Evolutionary conservation across 257 asterid genomes (phyloP), one percentile per base, ranked within the genome.

Genomic region (Paraleonurus japonicus): DNA sequence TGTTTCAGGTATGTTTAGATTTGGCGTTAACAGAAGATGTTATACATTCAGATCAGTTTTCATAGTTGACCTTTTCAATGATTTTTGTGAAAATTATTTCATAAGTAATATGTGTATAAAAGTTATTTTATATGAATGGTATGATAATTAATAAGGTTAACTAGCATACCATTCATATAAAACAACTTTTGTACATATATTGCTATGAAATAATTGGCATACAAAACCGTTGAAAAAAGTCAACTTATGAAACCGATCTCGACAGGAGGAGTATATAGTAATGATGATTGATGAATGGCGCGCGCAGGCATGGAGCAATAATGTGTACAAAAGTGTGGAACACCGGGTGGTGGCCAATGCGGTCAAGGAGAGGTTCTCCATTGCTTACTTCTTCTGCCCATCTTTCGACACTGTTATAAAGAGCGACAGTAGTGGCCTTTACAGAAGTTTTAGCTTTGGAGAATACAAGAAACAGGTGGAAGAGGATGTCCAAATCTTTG

Each of bases 1-100:
- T 93, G 30, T 85, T 93, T 57, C 96, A 90, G 96, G 98, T 91
- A 32, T n/a, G n/a, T n/a, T n/a, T n/a, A n/a, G n/a, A n/a, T n/a
- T n/a, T n/a, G n/a, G n/a, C n/a, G n/a, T n/a, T n/a, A n/a, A n/a
- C n/a, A n/a, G n/a, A n/a, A n/a, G n/a, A n/a, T n/a, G n/a, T n/a
- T n/a, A n/a, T n/a, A n/a, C n/a, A n/a, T n/a, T n/a, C n/a, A n/a
- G n/a, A n/a, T n/a, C n/a, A n/a, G n/a, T n/a, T n/a, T n/a, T n/a
- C n/a, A n/a, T n/a, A n/a, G n/a, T n/a, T n/a, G n/a, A n/a, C n/a
- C n/a, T n/a, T n/a, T n/a, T n/a, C n/a, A n/a, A n/a, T n/a, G n/a
- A n/a, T n/a, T n/a, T n/a, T n/a, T n/a, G n/a, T n/a, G n/a, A n/a
- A n/a, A n/a, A n/a, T n/a, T n/a, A n/a, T n/a, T n/a, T n/a, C n/a